Conservation (phyloP, 495 filamentous ascomycete species). For the Tuber calosporum region DNA sequence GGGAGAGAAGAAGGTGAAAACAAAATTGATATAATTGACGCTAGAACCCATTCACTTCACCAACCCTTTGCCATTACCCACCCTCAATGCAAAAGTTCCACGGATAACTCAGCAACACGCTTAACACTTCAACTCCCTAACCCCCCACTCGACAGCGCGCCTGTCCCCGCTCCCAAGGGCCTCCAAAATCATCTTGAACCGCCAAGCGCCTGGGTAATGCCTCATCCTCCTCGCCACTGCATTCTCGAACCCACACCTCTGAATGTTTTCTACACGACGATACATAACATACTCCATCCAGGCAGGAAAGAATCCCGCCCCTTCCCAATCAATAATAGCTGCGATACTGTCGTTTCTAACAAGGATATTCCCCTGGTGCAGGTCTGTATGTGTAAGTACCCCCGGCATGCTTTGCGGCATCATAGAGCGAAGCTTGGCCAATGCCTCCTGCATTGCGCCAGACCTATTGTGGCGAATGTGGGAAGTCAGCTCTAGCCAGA, state of each 20-base stretch:
- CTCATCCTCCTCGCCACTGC: not conserved
- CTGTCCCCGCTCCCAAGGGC: not conserved
- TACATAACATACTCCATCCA: constrained; percentile 42
- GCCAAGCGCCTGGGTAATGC: not conserved
- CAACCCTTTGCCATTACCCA: not conserved
- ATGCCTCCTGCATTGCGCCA: not conserved
- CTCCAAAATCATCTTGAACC: not conserved
- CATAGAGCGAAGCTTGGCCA: not conserved
- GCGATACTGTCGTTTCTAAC: constrained; percentile 35
- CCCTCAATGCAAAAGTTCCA: not conserved
- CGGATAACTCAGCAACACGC: not conserved
- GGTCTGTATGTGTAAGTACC: constrained; percentile 40
- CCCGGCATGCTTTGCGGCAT: not conserved
- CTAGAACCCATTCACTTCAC: not conserved
- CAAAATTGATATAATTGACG: not conserved
- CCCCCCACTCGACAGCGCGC: not conserved
- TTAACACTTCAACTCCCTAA: not conserved
- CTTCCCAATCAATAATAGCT: constrained; percentile 44
- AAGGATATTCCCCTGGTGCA: constrained; percentile 42
- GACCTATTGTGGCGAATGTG: not conserved
- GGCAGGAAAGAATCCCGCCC: constrained; percentile 41
- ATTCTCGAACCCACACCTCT: not conserved
- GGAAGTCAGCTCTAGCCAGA: not conserved
- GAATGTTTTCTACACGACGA: not conserved
- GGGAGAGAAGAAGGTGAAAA: not conserved